Conservation (phyloP, 306 rosid genomes). For the Castanea sativa region DNA sequence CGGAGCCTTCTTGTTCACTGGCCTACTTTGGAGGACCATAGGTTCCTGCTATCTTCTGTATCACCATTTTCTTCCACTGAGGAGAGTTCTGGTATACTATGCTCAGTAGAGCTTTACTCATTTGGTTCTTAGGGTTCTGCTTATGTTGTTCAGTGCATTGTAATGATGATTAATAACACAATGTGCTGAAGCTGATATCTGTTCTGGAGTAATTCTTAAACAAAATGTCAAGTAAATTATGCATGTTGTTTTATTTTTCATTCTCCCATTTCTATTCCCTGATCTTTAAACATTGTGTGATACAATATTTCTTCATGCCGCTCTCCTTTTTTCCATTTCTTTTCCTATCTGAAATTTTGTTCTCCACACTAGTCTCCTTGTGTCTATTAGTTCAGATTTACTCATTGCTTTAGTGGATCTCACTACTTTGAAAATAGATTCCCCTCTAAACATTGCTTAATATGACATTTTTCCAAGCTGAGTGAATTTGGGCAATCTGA, state of each 20-base stretch:
- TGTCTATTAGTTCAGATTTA: background rate
- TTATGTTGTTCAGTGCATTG: background rate
- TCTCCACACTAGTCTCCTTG: background rate
- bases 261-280: background rate
- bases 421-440: background rate
- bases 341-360: background rate
- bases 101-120: slow-evolving; percentile 7
- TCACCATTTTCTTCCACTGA: slow-evolving; percentile 61
- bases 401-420: background rate
- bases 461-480: background rate
- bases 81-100: slow-evolving; percentile 49
- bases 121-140: slow-evolving; percentile 8
- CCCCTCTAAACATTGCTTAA: background rate
- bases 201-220: background rate
- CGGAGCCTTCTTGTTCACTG: slow-evolving; percentile 97
- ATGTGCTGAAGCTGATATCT: background rate
- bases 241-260: background rate
- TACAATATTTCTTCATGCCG: background rate
- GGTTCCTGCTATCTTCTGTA: slow-evolving; percentile 75
- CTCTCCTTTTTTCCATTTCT: background rate
- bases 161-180: background rate
- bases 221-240: background rate
- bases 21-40: slow-evolving; percentile 73
- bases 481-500: background rate
- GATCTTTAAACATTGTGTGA: background rate